Evolutionary conservation across 768 basidiomycete species (phyloP), one percentile per base, ranked within the genome.

Genomic region (Tephrocybe sp.): DNA sequence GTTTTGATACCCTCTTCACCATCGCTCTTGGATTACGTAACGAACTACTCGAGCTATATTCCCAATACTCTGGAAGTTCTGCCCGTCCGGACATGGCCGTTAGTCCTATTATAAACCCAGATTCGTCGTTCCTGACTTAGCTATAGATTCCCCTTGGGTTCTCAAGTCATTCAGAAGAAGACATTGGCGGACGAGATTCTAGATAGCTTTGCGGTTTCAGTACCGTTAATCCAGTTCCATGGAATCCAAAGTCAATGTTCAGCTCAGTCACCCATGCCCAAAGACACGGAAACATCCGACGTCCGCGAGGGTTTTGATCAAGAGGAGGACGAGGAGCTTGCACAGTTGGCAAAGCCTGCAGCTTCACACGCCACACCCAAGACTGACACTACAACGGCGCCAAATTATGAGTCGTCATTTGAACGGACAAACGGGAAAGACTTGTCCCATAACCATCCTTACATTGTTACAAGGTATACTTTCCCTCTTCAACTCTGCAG

Each of bases 211-310:
- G 62, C 66, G 1, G 61, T 67, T 16, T 60, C 64, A 4, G 54
- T 65, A 2, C 68, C 68, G 1, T 62, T 72, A 4, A 42, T 72
- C 12, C 54, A 70, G 47, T 67, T 70, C 41, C 60, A 66, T 22
- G 57, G 61, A 22, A 54, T 65, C 16, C 46, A 62, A 12, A 63
- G 61, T 17, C 52, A 38, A 12, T 44, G 19, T 67, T 62, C 39
- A 16, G 19, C 66, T 62, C 39, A 16, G 7, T 16, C 17, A 33
- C 9, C 26, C 42, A n/a, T 13, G 16, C 16, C 32, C 13, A 39
- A 30, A 36, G 17, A 23, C n/a, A 19, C 14, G 14, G 9, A 39
- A 12, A 20, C 23, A 31, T 16, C 4, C 10, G 20, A 48, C 16
- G 26, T 12, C 22, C 14, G 20, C 13, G 41, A 50, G 34, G 23